Conservation (phyloP, 2,329 filamentous ascomycete genomes). For the Dothistroma pini region DNA sequence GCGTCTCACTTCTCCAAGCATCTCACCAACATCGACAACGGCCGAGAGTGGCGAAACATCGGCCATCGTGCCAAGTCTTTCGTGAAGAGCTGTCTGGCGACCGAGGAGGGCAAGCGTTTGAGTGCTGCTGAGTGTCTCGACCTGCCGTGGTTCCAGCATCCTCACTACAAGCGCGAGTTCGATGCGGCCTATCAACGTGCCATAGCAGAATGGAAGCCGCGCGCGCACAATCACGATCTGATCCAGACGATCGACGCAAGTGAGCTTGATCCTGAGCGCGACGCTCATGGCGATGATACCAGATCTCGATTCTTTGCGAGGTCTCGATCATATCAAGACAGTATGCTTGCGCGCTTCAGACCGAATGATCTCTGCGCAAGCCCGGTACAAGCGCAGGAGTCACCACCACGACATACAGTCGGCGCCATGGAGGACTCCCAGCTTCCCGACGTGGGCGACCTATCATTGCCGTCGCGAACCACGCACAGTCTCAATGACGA, state of each 20-base stretch:
- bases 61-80: conserved; percentile 50
- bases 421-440: background rate
- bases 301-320: conserved; percentile 15
- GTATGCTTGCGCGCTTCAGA: conserved; percentile 7
- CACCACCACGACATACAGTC: conserved; percentile 1
- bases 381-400: conserved; percentile 6
- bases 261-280: conserved; percentile 2
- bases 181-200: conserved; percentile 49
- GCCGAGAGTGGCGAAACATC: conserved; percentile 40
- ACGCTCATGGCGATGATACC: background rate
- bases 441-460: background rate
- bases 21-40: conserved; percentile 44
- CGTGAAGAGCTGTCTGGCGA: conserved; percentile 49
- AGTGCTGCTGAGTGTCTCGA: conserved; percentile 51
- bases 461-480: background rate
- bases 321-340: background rate
- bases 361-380: conserved; percentile 16
- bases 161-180: conserved; percentile 45
- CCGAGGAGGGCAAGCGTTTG: conserved; percentile 50
- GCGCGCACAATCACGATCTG: conserved; percentile 9
- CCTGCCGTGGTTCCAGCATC: conserved; percentile 56
- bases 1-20: conserved; percentile 23
- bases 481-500: background rate
- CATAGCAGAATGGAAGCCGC: conserved; percentile 49
- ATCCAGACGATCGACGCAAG: conserved; percentile 21